Evolutionary conservation across 2,329 filamentous ascomycete genomes (phyloP), one percentile per base, ranked within the genome.

Genomic region (Penicillium sp.): DNA sequence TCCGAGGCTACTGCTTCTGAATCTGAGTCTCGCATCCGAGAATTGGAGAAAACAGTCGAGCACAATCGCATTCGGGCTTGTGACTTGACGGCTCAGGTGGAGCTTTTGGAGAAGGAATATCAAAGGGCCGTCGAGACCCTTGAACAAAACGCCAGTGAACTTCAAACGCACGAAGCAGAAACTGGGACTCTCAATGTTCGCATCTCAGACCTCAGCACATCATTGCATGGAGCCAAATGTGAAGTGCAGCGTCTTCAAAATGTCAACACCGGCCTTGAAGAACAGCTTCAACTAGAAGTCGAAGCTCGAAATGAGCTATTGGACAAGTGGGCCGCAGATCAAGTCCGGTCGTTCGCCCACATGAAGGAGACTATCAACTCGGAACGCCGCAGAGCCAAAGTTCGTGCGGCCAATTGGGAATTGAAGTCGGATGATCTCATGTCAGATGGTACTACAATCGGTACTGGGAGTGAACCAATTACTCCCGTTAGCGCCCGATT

Each of bases 401-500:
- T 75, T 15, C 72, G 75, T 21, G 63, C 68, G 8, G 75, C 75
- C 19, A 78, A 78, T 47, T 75, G 73, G 72, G 68, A 76, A 43
- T 55, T 77, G 15, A 70, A 70, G 53, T 74, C 73, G 12, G 72
- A 75, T 27, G 72, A 73, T 43, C 63, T 73, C 48, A 72, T 73
- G 53, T 71, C 67, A 17, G 68, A 72, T 44, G 57, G 61, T 12
- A 64, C 60, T 19, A 60, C 66, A 48, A 62, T 65, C 51, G 73
- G 49, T 7, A 19, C 17, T 31, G 55, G 68, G 29, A 77, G 71
- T 50, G 74, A 75, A 27, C 75, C 78, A 3, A 74, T 79, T 36
- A 80, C 78, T 1, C 78, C 78, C 2, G 70, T 75, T 31, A 76
- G 72, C 54, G 70, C 72, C 5, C 70, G 77, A 17, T 80, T 77